Evolutionary conservation across 208 protist genomes (phyloP).

Genomic region (Porcisia deanei): DNA sequence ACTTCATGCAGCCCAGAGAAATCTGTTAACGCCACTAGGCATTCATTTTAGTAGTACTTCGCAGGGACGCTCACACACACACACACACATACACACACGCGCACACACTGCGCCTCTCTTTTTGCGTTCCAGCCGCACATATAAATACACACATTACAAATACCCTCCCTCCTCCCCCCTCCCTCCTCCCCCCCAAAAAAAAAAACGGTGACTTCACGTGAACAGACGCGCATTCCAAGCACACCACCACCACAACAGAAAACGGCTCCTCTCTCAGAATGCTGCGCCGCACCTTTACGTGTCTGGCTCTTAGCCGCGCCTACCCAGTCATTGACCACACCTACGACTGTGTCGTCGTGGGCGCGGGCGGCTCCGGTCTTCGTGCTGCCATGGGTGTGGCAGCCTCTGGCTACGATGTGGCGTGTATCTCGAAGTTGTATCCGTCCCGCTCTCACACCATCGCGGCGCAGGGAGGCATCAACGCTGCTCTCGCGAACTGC

Average conservation of each 20-base stretch:
- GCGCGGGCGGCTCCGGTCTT: slow-evolving; percentile 98
- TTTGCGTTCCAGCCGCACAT: neutral
- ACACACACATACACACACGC: neutral
- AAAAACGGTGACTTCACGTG: slow-evolving; percentile 3
- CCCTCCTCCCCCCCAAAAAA: neutral
- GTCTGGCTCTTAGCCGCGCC: slow-evolving; percentile 66
- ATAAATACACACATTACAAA: neutral
- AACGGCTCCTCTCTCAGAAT: slow-evolving; percentile 26
- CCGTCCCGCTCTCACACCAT: slow-evolving; percentile 99
- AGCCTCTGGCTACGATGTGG: slow-evolving; percentile 97
- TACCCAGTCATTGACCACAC: slow-evolving; percentile 98
- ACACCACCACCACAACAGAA: neutral
- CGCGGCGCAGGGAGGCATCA: slow-evolving; percentile 99
- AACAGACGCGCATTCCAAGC: neutral
- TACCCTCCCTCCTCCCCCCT: neutral
- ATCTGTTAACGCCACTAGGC: too few relatives aligned
- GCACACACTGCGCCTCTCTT: neutral
- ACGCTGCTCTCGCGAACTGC: slow-evolving; percentile 99
- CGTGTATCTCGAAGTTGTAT: slow-evolving; percentile 99
- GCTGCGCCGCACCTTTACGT: slow-evolving; percentile 64
- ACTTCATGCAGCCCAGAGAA: too few relatives aligned
- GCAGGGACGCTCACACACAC: neutral
- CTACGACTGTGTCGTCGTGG: slow-evolving; percentile 99
- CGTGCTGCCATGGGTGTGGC: slow-evolving; percentile 97
- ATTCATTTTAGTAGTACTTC: too few relatives aligned